These are phyloP conservation scores for Microcyclospora pomicola DNA, from an alignment of 2,329 filamentous ascomycete species.

Conservation along the genomic window DNA sequence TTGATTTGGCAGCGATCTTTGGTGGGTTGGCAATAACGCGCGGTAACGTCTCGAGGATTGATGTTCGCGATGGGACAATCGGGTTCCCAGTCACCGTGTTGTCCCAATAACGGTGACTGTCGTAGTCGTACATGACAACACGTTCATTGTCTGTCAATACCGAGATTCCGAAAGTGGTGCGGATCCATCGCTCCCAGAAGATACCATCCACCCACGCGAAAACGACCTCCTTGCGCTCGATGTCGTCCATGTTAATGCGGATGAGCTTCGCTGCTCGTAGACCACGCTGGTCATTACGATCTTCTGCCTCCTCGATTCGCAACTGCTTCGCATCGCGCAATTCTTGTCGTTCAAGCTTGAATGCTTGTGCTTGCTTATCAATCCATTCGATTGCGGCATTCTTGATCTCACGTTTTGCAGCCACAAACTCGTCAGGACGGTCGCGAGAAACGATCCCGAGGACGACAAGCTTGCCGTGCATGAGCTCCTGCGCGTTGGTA, in stretches of 20 bases:
- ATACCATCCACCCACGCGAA: conserved; percentile 97
- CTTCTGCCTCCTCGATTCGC: conserved; percentile 89
- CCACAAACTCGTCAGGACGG: conserved; percentile 62
- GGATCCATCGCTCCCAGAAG: conserved; percentile 96
- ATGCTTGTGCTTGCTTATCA: conserved; percentile 83
- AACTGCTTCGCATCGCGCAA: conserved; percentile 88
- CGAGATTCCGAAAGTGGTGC: conserved; percentile 87
- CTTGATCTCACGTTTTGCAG: conserved; percentile 80
- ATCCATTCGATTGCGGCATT: conserved; percentile 95
- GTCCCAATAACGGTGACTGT: conserved; percentile 93
- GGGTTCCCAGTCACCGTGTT: conserved; percentile 74
- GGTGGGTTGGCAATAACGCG: conserved; percentile 56
- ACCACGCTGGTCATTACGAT: conserved; percentile 78
- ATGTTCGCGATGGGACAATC: conserved; percentile 78
- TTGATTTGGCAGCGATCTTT: conserved; percentile 62
- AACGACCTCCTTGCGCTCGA: conserved; percentile 73
- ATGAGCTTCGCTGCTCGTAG: conserved; percentile 79
- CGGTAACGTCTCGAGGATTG: conserved; percentile 73
- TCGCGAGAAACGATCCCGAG: conserved; percentile 75
- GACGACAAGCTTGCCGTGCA: conserved; percentile 90
- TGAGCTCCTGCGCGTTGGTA: conserved; percentile 82
- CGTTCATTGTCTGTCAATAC: conserved; percentile 70
- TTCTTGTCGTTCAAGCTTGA: conserved; percentile 86
- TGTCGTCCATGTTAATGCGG: conserved; percentile 77
- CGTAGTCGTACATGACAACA: conserved; percentile 93